Conservation (phyloP, 441 rosid genomes). For the Brassica hybrid region DNA sequence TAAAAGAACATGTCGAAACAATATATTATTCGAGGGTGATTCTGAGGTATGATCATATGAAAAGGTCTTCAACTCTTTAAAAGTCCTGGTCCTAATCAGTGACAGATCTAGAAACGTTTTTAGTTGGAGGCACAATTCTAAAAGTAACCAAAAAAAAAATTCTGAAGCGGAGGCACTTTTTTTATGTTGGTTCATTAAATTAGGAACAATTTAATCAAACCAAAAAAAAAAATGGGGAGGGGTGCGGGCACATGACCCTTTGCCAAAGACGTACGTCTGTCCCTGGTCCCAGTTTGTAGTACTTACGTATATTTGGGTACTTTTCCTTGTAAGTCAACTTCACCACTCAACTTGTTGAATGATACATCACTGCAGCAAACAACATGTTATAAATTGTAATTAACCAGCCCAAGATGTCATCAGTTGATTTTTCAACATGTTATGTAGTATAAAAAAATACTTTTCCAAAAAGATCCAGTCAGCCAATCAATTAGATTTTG, state of each 20-base stretch:
- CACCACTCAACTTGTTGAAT: constrained; percentile 30
- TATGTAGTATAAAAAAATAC: neutral
- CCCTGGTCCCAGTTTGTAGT: neutral
- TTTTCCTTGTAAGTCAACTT: neutral
- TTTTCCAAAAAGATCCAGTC: constrained; percentile 4
- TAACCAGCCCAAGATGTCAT: neutral
- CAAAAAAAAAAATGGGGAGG: neutral
- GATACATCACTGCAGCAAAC: constrained; percentile 35
- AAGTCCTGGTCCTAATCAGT: neutral
- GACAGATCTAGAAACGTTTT: neutral
- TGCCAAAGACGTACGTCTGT: no score
- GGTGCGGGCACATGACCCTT: no score
- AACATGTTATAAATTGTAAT: neutral
- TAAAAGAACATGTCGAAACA: constrained; percentile 33
- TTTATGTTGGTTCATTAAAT: neutral
- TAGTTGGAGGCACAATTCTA: neutral
- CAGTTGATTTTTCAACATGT: constrained; percentile 1
- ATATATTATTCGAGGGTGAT: neutral
- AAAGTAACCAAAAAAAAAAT: neutral
- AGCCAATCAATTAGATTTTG: neutral
- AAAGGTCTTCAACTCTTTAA: neutral
- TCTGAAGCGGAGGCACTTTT: neutral
- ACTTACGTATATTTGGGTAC: constrained; percentile 16
- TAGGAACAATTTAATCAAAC: neutral
- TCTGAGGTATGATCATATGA: neutral